Base-by-base conservation (phyloP, 805 yeast species). In the Ogataea allantospora region DNA sequence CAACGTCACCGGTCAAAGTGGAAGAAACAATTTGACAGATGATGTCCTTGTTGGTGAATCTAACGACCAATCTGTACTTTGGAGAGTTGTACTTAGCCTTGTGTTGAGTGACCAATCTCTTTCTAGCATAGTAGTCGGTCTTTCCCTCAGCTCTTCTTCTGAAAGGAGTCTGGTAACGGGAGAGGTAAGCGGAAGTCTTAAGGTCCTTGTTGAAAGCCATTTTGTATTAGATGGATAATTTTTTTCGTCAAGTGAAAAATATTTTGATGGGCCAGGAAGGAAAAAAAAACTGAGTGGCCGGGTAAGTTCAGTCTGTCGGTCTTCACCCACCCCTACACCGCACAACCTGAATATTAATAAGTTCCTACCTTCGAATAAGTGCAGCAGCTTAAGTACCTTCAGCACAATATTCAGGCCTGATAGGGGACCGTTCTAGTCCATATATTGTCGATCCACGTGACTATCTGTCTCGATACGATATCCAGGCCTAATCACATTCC, bases 71-170 rank as follows among this genome's bases (percentile, higher is more conserved):
- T 83, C 99, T 89, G 87, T 91, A 93, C 81, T 93, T 93, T 76
- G 99, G 99, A 68, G 96, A 70, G 84, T 80, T 83, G 95, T 93
- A 93, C 81, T 93, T 93, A 70, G 96, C 96, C 89, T 93, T 93
- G 93, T 91, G 96, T 80, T 93, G 99, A 65, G 97, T 80, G 66
- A 93, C 93, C 68, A 93, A 79, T 79, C 98, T 88, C 95, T 93
- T 93, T 83, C 99, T 89, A 73, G 93, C 96, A 83, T 89, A 93
- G 95, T 89, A 93, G 74, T 93, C 99, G 69, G 99, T 93, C 83
- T 93, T 93, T 78, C 99, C 99, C 78, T 93, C 97, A 72, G 95
- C 87, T 85, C 99, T 87, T 83, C 99, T 89, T 76, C 99, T 88
- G 96, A 89, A 93, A 57, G 98, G 97, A 71, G 99, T 93, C 80